Conservation (phyloP, 192 early-diverging fungal species). For the Pilobolus umbonatus region DNA sequence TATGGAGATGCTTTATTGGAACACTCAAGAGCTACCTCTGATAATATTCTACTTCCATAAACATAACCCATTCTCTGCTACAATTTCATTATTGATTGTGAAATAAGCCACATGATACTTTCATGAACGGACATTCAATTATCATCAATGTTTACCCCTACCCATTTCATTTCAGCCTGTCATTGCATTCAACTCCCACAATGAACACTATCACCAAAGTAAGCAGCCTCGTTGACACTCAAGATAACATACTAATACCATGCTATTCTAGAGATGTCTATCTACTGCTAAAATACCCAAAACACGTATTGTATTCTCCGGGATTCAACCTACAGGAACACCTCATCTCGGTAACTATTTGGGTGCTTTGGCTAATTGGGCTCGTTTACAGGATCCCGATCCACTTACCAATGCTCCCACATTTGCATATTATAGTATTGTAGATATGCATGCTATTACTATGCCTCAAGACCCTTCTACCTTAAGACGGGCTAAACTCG, state of each 20-base stretch:
- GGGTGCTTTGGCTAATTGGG: constrained; percentile 87
- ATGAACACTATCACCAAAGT: constrained; percentile 10
- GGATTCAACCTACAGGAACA: constrained; percentile 91
- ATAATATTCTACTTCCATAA: too few relatives aligned
- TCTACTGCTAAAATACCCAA: neutral
- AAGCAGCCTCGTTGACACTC: neutral
- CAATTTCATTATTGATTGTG: too few relatives aligned
- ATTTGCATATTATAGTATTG: constrained; percentile 69
- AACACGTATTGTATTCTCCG: constrained; percentile 61
- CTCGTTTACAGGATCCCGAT: constrained; percentile 53
- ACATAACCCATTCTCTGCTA: too few relatives aligned
- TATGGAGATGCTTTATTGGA: too few relatives aligned
- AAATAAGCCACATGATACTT: too few relatives aligned
- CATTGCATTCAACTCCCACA: too few relatives aligned
- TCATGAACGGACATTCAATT: too few relatives aligned
- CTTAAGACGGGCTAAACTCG: constrained; percentile 58
- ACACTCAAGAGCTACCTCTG: too few relatives aligned
- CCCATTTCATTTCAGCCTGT: too few relatives aligned
- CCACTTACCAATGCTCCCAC: neutral
- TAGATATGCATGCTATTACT: constrained; percentile 90
- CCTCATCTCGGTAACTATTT: constrained; percentile 95
- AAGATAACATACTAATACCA: neutral
- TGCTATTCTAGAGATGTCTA: neutral
- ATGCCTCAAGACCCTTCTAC: constrained; percentile 58
- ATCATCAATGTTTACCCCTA: too few relatives aligned